These are phyloP conservation scores for Teratosphaeria nubilosa DNA, from an alignment of 2,329 filamentous ascomycete species.

Conservation along the genomic window DNA sequence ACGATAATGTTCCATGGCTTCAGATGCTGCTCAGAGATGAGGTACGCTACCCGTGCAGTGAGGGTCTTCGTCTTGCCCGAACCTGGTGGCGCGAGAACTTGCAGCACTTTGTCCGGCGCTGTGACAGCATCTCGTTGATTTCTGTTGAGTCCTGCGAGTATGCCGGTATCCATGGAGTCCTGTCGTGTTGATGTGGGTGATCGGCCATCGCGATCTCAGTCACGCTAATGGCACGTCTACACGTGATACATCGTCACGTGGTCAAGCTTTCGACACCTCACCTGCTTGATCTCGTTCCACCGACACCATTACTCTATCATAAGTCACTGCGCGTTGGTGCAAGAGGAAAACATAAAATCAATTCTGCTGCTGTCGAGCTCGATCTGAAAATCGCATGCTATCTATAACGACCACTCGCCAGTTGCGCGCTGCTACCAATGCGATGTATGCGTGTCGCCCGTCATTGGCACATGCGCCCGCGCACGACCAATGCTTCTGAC, in stretches of 20 bases:
- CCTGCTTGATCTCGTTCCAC: not conserved
- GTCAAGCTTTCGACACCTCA: not conserved
- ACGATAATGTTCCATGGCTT: constrained; percentile 83
- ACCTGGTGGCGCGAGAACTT: constrained; percentile 54
- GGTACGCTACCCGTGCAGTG: constrained; percentile 82
- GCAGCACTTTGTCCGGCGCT: constrained; percentile 48
- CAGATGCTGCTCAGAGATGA: constrained; percentile 61
- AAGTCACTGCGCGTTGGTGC: too few species aligned
- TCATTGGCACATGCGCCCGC: too few species aligned
- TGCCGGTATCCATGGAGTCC: constrained; percentile 33
- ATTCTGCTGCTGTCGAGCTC: too few species aligned
- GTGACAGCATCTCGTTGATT: constrained; percentile 57
- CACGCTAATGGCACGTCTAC: not conserved
- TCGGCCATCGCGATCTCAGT: too few species aligned
- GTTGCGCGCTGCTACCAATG: too few species aligned
- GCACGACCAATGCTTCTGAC: too few species aligned
- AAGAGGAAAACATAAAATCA: too few species aligned
- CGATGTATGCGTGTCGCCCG: too few species aligned
- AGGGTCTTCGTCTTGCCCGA: constrained; percentile 92
- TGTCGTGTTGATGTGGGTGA: not conserved
- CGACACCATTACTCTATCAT: not conserved
- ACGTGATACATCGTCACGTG: too few species aligned
- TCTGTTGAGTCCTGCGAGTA: constrained; percentile 53
- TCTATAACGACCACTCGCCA: too few species aligned
- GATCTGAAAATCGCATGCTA: too few species aligned